Percentiles rank a stretch among this genome's conserved stretches.
Evolutionary conservation across 306 rosid species (phyloP).

Genomic region (Crataegus laevigata): DNA sequence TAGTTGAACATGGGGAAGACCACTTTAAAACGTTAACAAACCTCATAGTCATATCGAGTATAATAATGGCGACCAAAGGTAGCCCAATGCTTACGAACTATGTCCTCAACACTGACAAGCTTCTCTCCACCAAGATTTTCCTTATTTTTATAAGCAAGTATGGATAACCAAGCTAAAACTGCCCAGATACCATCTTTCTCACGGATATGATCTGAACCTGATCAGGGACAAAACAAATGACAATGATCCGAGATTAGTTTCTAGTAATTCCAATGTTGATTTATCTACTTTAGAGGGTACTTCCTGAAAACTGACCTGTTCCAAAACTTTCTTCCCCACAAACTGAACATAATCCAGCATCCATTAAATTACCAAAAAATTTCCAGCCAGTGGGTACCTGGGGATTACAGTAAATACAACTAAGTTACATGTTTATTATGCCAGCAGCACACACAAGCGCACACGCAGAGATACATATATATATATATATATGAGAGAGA

Average conservation of each 20-base stretch:
- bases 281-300: conserved; percentile 4
- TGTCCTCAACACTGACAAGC: conserved; percentile 92
- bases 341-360: conserved; percentile 84
- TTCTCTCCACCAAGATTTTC: conserved; percentile 59
- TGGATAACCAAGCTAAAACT: conserved; percentile 94
- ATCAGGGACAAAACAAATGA: conserved; percentile 20
- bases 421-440: background rate
- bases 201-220: conserved; percentile 96
- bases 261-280: background rate
- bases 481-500: background rate
- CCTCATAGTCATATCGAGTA: conserved; percentile 94
- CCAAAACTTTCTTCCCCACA: conserved; percentile 99
- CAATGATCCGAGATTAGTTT: conserved; percentile 8
- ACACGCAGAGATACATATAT: no score
- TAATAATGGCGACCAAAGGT: conserved; percentile 94
- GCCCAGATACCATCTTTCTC: conserved; percentile 99
- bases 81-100: conserved; percentile 93
- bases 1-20: background rate
- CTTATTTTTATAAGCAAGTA: conserved; percentile 79
- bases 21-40: conserved; percentile 17
- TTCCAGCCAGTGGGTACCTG: conserved; percentile 99
- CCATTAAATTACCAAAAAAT: conserved; percentile 95
- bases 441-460: background rate
- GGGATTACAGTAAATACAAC: conserved; percentile 3
- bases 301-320: conserved; percentile 55